Evolutionary conservation across 1,284 basidiomycete genomes (phyloP).

Genomic region (Thelephora terrestris): DNA sequence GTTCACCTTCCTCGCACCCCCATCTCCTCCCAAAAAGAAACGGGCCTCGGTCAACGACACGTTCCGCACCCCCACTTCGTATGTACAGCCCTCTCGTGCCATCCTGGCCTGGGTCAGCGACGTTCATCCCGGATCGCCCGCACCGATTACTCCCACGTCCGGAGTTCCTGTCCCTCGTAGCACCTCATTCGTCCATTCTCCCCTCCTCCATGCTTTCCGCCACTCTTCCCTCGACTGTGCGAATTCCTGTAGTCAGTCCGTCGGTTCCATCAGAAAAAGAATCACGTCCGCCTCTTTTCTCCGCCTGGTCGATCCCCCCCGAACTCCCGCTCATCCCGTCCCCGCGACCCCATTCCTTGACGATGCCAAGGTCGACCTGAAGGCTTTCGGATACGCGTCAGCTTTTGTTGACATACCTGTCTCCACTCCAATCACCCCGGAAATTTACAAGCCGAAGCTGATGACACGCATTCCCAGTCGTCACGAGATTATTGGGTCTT

Average conservation of each 20-base stretch:
- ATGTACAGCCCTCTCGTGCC: background rate
- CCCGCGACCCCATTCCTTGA: conserved; percentile 20
- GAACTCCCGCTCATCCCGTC: conserved; percentile 22
- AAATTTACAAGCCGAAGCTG: conserved; percentile 13
- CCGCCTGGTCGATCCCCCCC: conserved; percentile 29
- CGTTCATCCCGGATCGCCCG: conserved; percentile 60
- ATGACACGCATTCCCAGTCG: conserved; percentile 8
- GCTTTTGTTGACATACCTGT: conserved; percentile 48
- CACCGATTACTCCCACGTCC: conserved; percentile 26
- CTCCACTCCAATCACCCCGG: conserved; percentile 31
- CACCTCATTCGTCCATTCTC: conserved; percentile 14
- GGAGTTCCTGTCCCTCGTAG: conserved; percentile 27
- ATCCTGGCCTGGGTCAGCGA: conserved; percentile 48
- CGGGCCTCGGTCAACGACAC: conserved; percentile 18
- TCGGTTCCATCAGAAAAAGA: no score
- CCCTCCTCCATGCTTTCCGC: conserved; percentile 17
- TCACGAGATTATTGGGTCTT: conserved; percentile 25
- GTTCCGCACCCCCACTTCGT: conserved; percentile 23
- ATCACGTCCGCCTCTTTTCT: conserved; percentile 34
- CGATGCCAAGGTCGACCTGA: conserved; percentile 34
- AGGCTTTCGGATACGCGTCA: conserved; percentile 51
- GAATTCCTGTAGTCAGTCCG: no score
- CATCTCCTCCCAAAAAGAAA: conserved; percentile 23
- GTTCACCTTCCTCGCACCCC: conserved; percentile 23
- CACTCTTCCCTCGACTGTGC: conserved; percentile 16